Base-by-base conservation (phyloP, 106 monocot species). In the Platanthera zijinensis region DNA sequence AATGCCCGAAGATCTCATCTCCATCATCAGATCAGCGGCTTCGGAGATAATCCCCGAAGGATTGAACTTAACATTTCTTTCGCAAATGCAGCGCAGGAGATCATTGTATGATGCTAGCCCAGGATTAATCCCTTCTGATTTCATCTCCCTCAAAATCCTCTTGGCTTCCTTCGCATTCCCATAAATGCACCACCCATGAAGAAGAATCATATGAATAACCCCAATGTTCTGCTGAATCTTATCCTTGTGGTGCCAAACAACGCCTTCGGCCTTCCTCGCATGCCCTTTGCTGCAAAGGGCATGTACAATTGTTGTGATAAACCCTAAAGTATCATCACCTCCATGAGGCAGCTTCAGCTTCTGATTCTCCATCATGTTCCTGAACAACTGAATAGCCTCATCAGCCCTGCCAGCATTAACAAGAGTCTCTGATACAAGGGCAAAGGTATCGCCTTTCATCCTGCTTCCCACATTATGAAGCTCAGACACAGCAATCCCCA, bases 181-280 rank as follows among this genome's bases (percentile, higher is more conserved):
- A 52, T 77, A 50, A 7, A 84, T 78, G 78, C 84, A 88, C 94
- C 94, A 94, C 3, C 94, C 94, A 45, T 90, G 88, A 10, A 90
- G 86, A 52, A 94, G 77, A 75, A 81, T 82, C 52, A 76, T 74
- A 19, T 71, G 61, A 8, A 83, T 73, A 7, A 74, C 53, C 14
- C 56, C 61, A 0, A 39, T 28, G 0, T 66, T 32, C 47, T 74
- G 75, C n/a, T 71, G 25, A 3, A 85, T 48, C 75, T 83, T 75
- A 28, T 80, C 78, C 69, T 48, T 82, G 78, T 88, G 86, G 69
- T 82, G 86, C 80, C 81, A 85, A 48, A 87, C 75, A 47, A 88
- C 77, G 6, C 88, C 82, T 61, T 77, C 61, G 0, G 93, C 94
- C 77, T 83, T 81, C 48, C 77, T 67, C 30, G 86, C 86, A 51